phyloP scores from a whole-genome alignment of 108 stramenopile genomes.

The Cyclostephanos tholiformis region DNA sequence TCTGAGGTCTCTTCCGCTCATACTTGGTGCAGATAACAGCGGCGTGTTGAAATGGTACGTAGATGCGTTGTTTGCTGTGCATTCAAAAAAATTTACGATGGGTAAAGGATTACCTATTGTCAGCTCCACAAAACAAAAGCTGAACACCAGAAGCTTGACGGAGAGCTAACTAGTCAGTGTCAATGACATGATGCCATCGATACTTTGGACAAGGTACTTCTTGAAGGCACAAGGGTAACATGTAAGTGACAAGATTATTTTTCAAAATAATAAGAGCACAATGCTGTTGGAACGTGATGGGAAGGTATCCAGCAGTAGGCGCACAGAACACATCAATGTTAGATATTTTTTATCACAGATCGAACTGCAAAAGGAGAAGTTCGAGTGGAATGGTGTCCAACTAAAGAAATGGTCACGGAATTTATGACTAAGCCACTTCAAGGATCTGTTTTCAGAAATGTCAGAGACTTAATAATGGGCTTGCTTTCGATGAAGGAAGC shows the following conservation, averaged over 20 bases:
- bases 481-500: too few relatives aligned
- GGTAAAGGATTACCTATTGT: neutral
- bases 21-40: neutral
- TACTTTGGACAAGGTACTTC: neutral
- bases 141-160: too few relatives aligned
- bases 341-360: neutral
- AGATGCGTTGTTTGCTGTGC: neutral
- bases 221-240: neutral
- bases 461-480: too few relatives aligned
- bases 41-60: neutral
- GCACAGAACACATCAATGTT: neutral
- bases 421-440: neutral
- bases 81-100: neutral
- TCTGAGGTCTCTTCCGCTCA: neutral
- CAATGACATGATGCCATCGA: too few relatives aligned
- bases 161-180: too few relatives aligned
- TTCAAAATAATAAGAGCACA: neutral
- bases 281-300: too few relatives aligned
- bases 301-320: too few relatives aligned
- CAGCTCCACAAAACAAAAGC: too few relatives aligned
- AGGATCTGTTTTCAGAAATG: neutral
- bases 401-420: neutral
- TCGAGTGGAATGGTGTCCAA: neutral
- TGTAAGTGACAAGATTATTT: neutral
- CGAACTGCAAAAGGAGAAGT: neutral